Evolutionary conservation across 1,284 basidiomycete genomes (phyloP), one percentile per base, ranked within the genome.

Genomic region (Psilocybe mexicana): DNA sequence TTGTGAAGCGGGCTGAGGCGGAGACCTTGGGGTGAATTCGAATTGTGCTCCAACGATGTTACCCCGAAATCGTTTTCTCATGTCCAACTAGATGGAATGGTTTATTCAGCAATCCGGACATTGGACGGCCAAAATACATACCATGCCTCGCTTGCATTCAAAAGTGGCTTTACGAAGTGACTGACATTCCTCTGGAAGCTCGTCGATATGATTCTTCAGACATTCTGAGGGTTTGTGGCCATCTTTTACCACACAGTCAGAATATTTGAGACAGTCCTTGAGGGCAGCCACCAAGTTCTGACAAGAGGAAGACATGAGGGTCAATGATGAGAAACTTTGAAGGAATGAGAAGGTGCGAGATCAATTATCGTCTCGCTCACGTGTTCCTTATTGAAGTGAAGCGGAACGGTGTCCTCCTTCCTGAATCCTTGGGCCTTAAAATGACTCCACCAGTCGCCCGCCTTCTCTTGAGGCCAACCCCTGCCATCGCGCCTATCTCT

Each of bases 101-200:
- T 44, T n/a, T 36, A 2, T 43, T 54, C 55, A 7, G 50, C 18
- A 44, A 38, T 57, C 45, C 23, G 52, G 33, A 2, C 43, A 28
- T n/a, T 4, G 33, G 12, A 43, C 43, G 47, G 24, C 28, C 40
- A 52, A 42, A 33, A n/a, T 26, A 78, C 88, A 59, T 58, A 93
- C 92, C 89, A 94, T 90, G 42, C 89, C 90, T 59, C 92, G 81
- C 72, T 94, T 94, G 75, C 92, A 94, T 65, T 94, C 91, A 65
- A 90, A 93, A 1, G 88, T 87, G 3, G 92, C 90, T 69, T 84
- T 85, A 52, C 92, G 79, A 54, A 94, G 73, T 23, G 84, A 80
- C 67, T 84, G 82, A 69, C 92, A 94, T 65, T 87, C 79, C 65
- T 88, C 84, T 6, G 92, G 92, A 35, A 94, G 77, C 63, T 92